Evolutionary conservation across 352 stramenopile species (phyloP), one percentile per base, ranked within the genome.

Genomic region (Plasmopara viticola): DNA sequence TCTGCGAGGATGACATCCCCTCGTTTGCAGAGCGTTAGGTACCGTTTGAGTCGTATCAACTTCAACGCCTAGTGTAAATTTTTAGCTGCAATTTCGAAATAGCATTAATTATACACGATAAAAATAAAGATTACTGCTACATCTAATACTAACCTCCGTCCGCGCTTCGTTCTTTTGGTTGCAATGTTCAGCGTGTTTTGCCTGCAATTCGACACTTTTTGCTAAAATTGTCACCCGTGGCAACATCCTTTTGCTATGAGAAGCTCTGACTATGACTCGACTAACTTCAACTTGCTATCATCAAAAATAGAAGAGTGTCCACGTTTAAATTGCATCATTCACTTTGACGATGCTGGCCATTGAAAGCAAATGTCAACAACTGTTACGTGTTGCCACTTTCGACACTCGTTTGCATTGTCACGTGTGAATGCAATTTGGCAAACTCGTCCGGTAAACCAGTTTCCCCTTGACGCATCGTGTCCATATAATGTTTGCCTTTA

Each of bases 401-500:
- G 6, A 35, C 31, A 25, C 20, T 25, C 20, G 20, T 25, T 35
- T 12, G 10, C 6, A 12, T 8, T 35, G 51, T 56, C 37, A 74
- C 63, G 39, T 77, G 7, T 35, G 70, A 64, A 44, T 78, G 71
- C 44, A 82, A 58, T 18, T 47, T 69, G 28, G 64, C 62, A 47
- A 81, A 56, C 46, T 86, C 72, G 28, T 83, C 67, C 1, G 59
- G 60, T 6, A 64, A 77, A 43, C 78, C 48, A n/a, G 62, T 65
- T 18, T 78, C 66, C 0, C 72, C 69, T 35, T 58, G 73, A 30
- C 79, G 54, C 44, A 83, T 57, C 13, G 71, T 69, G 18, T 81
- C 64, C 0, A 44, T 48, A 48, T 40, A 48, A 12, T 51, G 53
- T 35, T 68, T 73, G 50, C 60, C 61, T 44, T 68, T 69, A 35